Evolutionary conservation across 2,329 filamentous ascomycete genomes (phyloP).

Genomic region (Ceratocystiopsis sp.): DNA sequence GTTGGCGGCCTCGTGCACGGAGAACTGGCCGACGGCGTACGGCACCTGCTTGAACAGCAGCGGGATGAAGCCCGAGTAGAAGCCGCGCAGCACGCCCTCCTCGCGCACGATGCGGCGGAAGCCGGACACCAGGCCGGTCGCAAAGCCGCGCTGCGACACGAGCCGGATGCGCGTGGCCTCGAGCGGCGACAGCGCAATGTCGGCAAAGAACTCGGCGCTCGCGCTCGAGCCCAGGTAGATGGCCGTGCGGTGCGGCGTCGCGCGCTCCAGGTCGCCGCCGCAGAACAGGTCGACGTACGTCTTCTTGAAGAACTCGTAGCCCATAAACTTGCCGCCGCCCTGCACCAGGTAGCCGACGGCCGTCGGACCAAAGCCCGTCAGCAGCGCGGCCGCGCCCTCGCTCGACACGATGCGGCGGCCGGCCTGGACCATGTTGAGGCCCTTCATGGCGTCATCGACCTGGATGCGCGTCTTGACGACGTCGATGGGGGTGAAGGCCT

Average conservation of each 20-base stretch:
- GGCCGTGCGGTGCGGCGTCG: constrained; percentile 27
- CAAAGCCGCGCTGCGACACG: constrained; percentile 66
- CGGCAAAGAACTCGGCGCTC: constrained; percentile 53
- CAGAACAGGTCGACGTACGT: constrained; percentile 51
- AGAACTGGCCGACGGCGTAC: constrained; percentile 89
- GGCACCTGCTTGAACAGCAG: constrained; percentile 81
- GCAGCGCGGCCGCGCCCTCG: constrained; percentile 63
- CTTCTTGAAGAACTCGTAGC: constrained; percentile 92
- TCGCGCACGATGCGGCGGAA: constrained; percentile 59
- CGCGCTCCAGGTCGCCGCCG: constrained; percentile 29
- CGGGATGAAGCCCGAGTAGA: constrained; percentile 83
- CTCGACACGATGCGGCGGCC: constrained; percentile 61
- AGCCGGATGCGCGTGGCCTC: constrained; percentile 69
- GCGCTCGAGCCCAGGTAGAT: constrained; percentile 61
- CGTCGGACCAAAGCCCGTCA: constrained; percentile 73
- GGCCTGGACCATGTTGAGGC: constrained; percentile 64
- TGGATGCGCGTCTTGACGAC: constrained; percentile 89
- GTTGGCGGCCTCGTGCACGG: constrained; percentile 77
- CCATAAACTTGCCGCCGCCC: constrained; percentile 79
- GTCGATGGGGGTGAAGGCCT: constrained; percentile 37
- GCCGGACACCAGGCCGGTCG: constrained; percentile 51
- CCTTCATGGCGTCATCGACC: constrained; percentile 73
- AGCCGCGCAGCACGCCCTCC: constrained; percentile 62
- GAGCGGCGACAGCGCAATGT: constrained; percentile 75
- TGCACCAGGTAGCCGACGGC: constrained; percentile 80